phyloP scores from a whole-genome alignment of 192 early-diverging fungal species.

The Umbelopsis vinacea region DNA sequence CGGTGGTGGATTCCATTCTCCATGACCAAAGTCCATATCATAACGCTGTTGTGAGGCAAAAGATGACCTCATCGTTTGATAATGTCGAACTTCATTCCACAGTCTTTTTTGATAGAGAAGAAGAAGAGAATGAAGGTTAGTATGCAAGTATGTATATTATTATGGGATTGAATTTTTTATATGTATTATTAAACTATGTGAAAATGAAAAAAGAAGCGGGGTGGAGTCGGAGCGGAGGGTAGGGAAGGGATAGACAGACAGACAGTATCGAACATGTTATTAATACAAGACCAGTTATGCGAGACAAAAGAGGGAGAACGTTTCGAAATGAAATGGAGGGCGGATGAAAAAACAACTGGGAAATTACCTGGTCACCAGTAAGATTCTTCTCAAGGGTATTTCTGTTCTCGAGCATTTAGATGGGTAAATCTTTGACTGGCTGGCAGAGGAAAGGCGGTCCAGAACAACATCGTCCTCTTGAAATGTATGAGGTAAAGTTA shows the following conservation, averaged over 20 bases:
- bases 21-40: slow-evolving; percentile 14
- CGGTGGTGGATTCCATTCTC: neutral
- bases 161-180: neutral
- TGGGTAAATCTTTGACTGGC: slow-evolving; percentile 22
- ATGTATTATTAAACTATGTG: neutral
- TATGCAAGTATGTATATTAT: neutral
- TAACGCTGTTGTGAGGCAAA: neutral
- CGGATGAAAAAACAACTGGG: neutral
- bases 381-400: slow-evolving; percentile 23
- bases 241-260: neutral
- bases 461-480: slow-evolving; percentile 24
- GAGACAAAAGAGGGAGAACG: neutral
- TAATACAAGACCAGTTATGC: slow-evolving; percentile 18
- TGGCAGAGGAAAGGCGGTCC: slow-evolving; percentile 20
- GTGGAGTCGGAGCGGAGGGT: neutral
- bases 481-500: neutral
- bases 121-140: neutral
- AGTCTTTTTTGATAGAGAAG: slow-evolving; percentile 17
- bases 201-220: neutral
- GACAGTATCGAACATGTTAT: neutral
- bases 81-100: slow-evolving; percentile 20
- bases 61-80: slow-evolving; percentile 3
- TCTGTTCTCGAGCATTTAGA: slow-evolving; percentile 20
- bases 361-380: slow-evolving; percentile 22
- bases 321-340: neutral